These are phyloP conservation scores for Austroboletus olivaceoglutinosus DNA, from an alignment of 1,284 basidiomycete species.

Conservation along the genomic window DNA sequence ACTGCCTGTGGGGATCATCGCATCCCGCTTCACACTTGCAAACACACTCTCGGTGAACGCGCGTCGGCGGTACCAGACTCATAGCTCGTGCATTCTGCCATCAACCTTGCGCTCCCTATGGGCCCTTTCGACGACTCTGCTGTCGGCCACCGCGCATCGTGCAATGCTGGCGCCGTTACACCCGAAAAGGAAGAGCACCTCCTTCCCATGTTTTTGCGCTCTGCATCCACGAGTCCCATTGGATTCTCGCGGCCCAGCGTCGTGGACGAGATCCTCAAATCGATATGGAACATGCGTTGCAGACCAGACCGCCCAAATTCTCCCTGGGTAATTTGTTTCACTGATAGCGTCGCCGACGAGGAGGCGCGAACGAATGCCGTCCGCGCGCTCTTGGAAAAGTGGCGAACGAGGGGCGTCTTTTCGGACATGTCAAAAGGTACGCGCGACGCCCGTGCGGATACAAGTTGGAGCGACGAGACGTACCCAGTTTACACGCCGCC, in stretches of 20 bases:
- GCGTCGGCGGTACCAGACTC: not conserved
- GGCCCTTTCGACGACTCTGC: constrained; percentile 21
- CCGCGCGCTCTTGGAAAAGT: constrained; percentile 11
- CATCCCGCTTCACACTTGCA: not conserved
- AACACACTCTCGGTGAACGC: not conserved
- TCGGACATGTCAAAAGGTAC: constrained; percentile 23
- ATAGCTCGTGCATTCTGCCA: constrained; percentile 24
- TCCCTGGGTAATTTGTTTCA: constrained; percentile 25
- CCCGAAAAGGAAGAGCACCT: constrained; percentile 19
- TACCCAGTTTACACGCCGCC: constrained; percentile 28
- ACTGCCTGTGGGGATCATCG: not conserved
- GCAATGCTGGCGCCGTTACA: constrained; percentile 8
- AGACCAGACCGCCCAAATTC: constrained; percentile 2
- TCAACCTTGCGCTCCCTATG: constrained; percentile 25
- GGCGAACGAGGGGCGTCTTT: constrained; percentile 19
- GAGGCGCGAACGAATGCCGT: constrained; percentile 18
- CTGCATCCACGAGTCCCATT: constrained; percentile 12
- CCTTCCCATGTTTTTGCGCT: constrained; percentile 22
- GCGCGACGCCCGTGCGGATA: not conserved
- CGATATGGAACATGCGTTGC: constrained; percentile 21
- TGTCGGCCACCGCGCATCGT: constrained; percentile 19
- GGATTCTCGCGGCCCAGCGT: constrained; percentile 24
- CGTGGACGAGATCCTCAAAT: constrained; percentile 13
- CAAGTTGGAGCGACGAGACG: constrained; percentile 26
- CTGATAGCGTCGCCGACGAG: constrained; percentile 15